Base-by-base conservation (phyloP, 2,329 filamentous ascomycete genomes). In the Cordyceps fumosorosea region DNA sequence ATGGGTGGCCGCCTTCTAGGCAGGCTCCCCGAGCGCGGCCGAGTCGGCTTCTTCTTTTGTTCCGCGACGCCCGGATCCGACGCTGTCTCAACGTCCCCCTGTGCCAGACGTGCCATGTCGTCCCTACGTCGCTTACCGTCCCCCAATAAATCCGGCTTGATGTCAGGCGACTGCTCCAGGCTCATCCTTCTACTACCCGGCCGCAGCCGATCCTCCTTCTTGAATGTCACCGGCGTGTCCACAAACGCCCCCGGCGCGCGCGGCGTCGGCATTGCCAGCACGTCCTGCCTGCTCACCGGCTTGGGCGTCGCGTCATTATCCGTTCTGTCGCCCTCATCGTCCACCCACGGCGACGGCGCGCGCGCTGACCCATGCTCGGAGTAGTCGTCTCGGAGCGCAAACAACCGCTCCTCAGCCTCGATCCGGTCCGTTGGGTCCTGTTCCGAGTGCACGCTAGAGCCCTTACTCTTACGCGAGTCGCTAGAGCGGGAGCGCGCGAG, bases 361-460 rank as follows among this genome's bases (percentile, higher is more conserved):
- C 80, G 77, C 20, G 80, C 72, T 4, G 83, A 85, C 1, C 82
- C 82, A 50, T 75, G 77, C 66, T 85, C 83, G 1, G 83, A 86
- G 48, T 83, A 77, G 64, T 80, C 82, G 37, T 85, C 82, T 18
- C 72, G 67, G 0, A 78, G 80, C 16, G 81, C 83, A 69, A 86
- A 86, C 10, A 86, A 75, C 55, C 78, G 80, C 73, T 80, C 78
- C 70, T 86, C 83, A 11, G 76, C 80, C 66, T 83, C 78, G 56
- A 85, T 84, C 51, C 83, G 80, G 66, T 82, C 82, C 1, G 78
- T 81, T 5, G 83, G 82, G 64, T 85, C 83, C 16, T 73, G 68
- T 61, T 85, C 82, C 0, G 82, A 84, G 63, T 77, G 73, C 67
- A 77, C 71, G 68, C 79, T 82, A 42, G 76, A 77, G 61, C 76